Conservation (phyloP, 2,329 filamentous ascomycete genomes). For the Phialophora tarda region DNA sequence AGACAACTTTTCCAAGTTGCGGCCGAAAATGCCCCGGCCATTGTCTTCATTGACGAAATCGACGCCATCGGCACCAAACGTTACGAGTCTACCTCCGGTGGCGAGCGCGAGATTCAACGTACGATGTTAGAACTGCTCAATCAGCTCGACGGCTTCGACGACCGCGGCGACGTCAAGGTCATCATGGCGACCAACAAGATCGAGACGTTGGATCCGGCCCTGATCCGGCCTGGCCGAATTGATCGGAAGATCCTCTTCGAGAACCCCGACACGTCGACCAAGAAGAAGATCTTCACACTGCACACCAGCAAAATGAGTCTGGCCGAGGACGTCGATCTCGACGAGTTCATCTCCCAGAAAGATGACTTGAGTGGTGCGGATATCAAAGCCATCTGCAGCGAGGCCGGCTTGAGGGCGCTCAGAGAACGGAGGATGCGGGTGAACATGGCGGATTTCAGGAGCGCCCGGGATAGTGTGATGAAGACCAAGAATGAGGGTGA, state of each 20-base stretch:
- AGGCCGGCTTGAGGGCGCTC: slow-evolving; percentile 91
- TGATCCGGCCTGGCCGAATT: slow-evolving; percentile 96
- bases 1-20: slow-evolving; percentile 91
- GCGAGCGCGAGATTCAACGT: slow-evolving; percentile 95
- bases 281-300: slow-evolving; percentile 96
- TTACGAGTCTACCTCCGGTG: slow-evolving; percentile 95
- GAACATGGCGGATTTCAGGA: slow-evolving; percentile 97
- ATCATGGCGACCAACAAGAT: slow-evolving; percentile 99
- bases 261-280: slow-evolving; percentile 83
- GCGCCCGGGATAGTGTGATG: slow-evolving; percentile 89
- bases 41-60: slow-evolving; percentile 99
- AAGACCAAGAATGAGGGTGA: slow-evolving; percentile 99
- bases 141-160: slow-evolving; percentile 97
- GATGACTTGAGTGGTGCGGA: slow-evolving; percentile 96
- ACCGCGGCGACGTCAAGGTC: slow-evolving; percentile 98
- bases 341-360: slow-evolving; percentile 98
- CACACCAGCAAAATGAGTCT: slow-evolving; percentile 99
- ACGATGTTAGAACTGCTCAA: slow-evolving; percentile 99
- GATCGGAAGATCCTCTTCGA: slow-evolving; percentile 92
- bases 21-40: slow-evolving; percentile 92
- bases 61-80: slow-evolving; percentile 98
- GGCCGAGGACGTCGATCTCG: slow-evolving; percentile 93
- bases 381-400: slow-evolving; percentile 98
- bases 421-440: slow-evolving; percentile 96
- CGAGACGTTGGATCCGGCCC: slow-evolving; percentile 90